A percentile compares a stretch with the other conserved stretches of the same genome.
These are phyloP conservation scores for Coemansia sp. DNA, from an alignment of 192 early-diverging fungal genomes.

Conservation along the genomic window DNA sequence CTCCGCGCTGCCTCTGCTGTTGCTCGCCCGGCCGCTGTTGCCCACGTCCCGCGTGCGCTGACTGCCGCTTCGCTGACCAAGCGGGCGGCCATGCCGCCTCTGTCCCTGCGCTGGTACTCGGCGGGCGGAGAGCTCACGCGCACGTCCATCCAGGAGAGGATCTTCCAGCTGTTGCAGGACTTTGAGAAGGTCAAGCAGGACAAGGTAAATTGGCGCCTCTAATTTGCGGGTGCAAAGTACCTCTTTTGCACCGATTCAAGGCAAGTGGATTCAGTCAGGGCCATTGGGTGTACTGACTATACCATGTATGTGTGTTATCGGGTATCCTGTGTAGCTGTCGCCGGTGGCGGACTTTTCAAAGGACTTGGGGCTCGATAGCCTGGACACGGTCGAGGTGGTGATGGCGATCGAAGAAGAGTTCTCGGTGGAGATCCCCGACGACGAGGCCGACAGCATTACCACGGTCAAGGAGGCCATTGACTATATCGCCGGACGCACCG, in stretches of 20 bases:
- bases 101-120: conserved; percentile 65
- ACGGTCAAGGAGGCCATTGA: conserved; percentile 85
- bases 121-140: conserved; percentile 62
- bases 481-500: conserved; percentile 63
- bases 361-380: conserved; percentile 92
- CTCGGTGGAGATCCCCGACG: conserved; percentile 94
- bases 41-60: not conserved
- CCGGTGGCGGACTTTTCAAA: conserved; percentile 80
- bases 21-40: not conserved
- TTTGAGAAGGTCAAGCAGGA: conserved; percentile 93
- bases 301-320: not conserved
- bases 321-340: conserved; percentile 57
- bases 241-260: too few relatives aligned
- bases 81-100: not conserved
- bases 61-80: not conserved
- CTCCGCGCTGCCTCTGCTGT: conserved; percentile 11
- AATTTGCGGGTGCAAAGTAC: not conserved
- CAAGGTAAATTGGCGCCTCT: conserved; percentile 82
- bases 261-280: too few relatives aligned
- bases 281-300: not conserved
- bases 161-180: conserved; percentile 82
- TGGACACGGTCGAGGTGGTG: conserved; percentile 97
- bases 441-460: conserved; percentile 94
- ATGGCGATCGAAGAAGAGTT: conserved; percentile 99
- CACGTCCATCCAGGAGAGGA: conserved; percentile 72